A percentile compares a stretch with the other conserved stretches of the same genome.
phyloP scores from a whole-genome alignment of 2,329 filamentous ascomycete genomes.

The Metarhizium humberi region DNA sequence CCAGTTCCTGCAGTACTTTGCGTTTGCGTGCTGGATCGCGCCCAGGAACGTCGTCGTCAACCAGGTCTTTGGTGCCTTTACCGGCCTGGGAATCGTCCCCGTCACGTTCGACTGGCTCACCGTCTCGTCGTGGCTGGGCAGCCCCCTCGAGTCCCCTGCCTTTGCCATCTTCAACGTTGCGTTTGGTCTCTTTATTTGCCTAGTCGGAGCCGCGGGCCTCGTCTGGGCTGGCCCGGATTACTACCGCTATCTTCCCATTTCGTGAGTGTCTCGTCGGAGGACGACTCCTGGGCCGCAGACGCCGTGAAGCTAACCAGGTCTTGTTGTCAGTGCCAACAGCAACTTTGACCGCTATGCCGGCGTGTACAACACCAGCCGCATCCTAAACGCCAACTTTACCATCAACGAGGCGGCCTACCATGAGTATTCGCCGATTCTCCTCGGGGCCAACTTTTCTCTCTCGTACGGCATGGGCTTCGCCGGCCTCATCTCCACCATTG shows the following conservation, averaged over 20 bases:
- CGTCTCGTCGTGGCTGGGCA: slow-evolving; percentile 44
- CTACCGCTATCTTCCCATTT: slow-evolving; percentile 45
- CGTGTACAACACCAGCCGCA: slow-evolving; percentile 44
- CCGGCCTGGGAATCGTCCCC: slow-evolving; percentile 52
- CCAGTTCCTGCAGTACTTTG: slow-evolving; percentile 48
- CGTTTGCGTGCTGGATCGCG: slow-evolving; percentile 52
- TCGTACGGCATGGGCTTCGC: slow-evolving; percentile 50
- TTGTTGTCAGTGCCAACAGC: slow-evolving; percentile 29
- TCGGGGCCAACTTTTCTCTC: slow-evolving; percentile 46
- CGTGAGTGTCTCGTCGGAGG: not conserved
- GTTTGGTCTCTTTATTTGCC: slow-evolving; percentile 40
- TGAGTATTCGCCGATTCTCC: slow-evolving; percentile 44
- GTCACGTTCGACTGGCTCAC: slow-evolving; percentile 60
- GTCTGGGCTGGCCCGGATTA: slow-evolving; percentile 42
- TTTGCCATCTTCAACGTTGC: slow-evolving; percentile 52
- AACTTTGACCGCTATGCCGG: slow-evolving; percentile 52
- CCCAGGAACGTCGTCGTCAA: slow-evolving; percentile 54
- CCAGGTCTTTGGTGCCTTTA: slow-evolving; percentile 54
- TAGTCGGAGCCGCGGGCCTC: slow-evolving; percentile 42
- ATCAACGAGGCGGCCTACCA: slow-evolving; percentile 48
- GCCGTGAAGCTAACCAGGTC: not conserved
- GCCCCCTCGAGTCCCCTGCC: slow-evolving; percentile 50
- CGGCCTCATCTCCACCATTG: slow-evolving; percentile 41
- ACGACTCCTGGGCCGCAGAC: not conserved
- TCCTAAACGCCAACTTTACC: slow-evolving; percentile 40